These are phyloP conservation scores for Podila verticillata DNA, from an alignment of 192 early-diverging fungal species.

Conservation along the genomic window DNA sequence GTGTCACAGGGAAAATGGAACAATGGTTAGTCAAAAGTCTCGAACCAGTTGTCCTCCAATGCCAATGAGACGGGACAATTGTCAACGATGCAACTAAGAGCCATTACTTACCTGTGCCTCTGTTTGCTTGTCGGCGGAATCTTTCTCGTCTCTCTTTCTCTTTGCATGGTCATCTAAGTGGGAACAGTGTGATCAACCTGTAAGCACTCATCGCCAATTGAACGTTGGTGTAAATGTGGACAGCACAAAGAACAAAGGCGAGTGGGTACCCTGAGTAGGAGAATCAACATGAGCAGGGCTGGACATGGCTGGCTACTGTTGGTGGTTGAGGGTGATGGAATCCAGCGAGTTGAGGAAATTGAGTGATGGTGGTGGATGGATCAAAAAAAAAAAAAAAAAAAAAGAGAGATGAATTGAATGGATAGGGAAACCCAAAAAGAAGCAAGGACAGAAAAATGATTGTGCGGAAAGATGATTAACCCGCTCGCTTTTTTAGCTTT, in stretches of 20 bases:
- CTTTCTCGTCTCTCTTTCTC: constrained; percentile 36
- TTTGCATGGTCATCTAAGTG: constrained; percentile 43
- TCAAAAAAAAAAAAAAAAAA: background rate
- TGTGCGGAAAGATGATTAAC: background rate
- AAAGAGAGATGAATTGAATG: background rate
- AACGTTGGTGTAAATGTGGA: background rate
- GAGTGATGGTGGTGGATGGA: background rate
- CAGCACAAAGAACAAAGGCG: background rate
- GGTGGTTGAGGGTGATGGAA: background rate
- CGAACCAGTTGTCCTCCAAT: background rate
- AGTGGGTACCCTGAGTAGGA: background rate
- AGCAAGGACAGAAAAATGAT: background rate
- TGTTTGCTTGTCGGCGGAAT: constrained; percentile 25
- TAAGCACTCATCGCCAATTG: background rate
- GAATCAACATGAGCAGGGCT: constrained; percentile 1
- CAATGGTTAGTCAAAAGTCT: background rate
- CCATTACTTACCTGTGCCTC: background rate
- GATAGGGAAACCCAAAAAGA: background rate
- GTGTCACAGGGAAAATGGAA: background rate
- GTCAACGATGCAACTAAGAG: constrained; percentile 7
- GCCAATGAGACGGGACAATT: background rate
- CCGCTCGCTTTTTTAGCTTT: background rate
- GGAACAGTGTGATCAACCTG: background rate
- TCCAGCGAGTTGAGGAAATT: background rate
- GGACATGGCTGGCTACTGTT: background rate